Conservation (phyloP, 78 protist genomes). For the Dictyostelium brefeldianum region DNA sequence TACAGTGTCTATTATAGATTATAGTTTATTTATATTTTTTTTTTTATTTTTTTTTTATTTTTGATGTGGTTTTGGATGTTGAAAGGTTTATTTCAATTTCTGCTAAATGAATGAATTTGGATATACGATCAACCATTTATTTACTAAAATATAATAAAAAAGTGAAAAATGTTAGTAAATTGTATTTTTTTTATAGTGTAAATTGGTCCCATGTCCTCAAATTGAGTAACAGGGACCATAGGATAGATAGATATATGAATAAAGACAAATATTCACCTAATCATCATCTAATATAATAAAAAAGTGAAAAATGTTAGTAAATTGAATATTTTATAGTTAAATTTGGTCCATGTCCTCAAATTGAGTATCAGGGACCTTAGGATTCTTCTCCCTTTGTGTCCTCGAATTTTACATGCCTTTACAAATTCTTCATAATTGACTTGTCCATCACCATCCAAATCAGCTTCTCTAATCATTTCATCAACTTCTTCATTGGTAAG, state of each 20-base stretch:
- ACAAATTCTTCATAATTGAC: conserved; percentile 98
- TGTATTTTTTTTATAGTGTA: too few relatives aligned
- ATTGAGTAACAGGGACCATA: too few relatives aligned
- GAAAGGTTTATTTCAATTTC: conserved; percentile 88
- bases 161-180: too few relatives aligned
- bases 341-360: conserved; percentile 94
- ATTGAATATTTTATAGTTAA: too few relatives aligned
- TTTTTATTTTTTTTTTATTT: neutral
- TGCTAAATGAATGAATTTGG: conserved; percentile 1
- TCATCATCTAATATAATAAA: neutral
- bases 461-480: conserved; percentile 98
- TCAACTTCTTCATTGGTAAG: conserved; percentile 98
- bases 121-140: too few relatives aligned
- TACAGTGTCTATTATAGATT: conserved; percentile 98
- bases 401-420: too few relatives aligned
- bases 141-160: neutral
- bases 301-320: too few relatives aligned
- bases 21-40: conserved; percentile 98
- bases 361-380: too few relatives aligned
- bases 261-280: too few relatives aligned
- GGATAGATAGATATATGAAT: too few relatives aligned
- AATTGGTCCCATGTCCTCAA: conserved; percentile 95
- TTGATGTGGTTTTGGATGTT: too few relatives aligned
- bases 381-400: too few relatives aligned
- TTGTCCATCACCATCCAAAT: conserved; percentile 98